Evolutionary conservation across 805 yeast genomes (phyloP).

Genomic region (Nakazawaea ishiwadae): DNA sequence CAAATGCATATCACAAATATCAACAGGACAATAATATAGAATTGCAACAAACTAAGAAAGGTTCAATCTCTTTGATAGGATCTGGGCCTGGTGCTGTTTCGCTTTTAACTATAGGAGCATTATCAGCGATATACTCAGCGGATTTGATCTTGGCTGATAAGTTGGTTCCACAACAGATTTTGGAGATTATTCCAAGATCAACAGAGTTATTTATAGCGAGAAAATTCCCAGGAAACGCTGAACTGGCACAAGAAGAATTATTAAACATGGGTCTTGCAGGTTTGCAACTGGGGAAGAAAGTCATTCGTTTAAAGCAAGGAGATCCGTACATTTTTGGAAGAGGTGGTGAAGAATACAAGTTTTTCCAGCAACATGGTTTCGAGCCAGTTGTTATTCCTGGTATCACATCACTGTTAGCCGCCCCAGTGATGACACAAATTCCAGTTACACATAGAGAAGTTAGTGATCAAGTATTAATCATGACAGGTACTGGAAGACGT

Average conservation of each 20-base stretch:
- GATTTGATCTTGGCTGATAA: conserved; percentile 88
- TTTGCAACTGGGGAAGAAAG: conserved; percentile 61
- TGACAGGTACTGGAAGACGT: conserved; percentile 91
- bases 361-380: conserved; percentile 63
- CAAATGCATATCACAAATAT: conserved; percentile 31
- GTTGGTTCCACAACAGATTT: conserved; percentile 82
- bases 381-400: conserved; percentile 81
- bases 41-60: conserved; percentile 27
- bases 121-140: conserved; percentile 74
- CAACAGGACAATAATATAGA: neutral
- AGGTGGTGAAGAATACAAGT: conserved; percentile 88
- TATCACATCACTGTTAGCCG: conserved; percentile 82
- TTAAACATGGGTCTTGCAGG: conserved; percentile 67
- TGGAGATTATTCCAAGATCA: conserved; percentile 72
- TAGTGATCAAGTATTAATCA: conserved; percentile 86
- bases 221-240: conserved; percentile 96
- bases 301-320: conserved; percentile 90
- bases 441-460: conserved; percentile 92
- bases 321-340: conserved; percentile 96
- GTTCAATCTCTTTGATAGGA: conserved; percentile 79
- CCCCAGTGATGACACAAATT: conserved; percentile 75
- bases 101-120: conserved; percentile 79
- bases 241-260: conserved; percentile 84
- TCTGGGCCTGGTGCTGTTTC: conserved; percentile 91
- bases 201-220: conserved; percentile 83